Evolutionary conservation across 192 early-diverging fungal genomes (phyloP).

Genomic region (Coemansia sp.): DNA sequence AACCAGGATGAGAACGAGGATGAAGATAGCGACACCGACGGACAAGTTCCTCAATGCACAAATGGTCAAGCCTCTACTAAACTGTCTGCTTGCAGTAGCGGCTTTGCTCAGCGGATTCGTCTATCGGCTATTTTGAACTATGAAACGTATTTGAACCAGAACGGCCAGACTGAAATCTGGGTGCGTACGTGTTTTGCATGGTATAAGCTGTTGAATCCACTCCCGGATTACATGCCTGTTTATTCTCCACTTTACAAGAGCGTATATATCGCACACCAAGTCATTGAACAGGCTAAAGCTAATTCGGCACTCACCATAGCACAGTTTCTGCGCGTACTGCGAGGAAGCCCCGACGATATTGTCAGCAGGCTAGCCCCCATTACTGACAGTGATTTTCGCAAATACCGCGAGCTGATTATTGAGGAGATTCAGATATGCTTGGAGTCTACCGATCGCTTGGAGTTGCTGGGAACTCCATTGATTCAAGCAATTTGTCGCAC

Average conservation of each 20-base stretch:
- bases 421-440: constrained; percentile 41
- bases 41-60: constrained; percentile 1
- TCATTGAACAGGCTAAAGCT: constrained; percentile 15
- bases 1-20: constrained; percentile 44
- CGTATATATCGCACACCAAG: constrained; percentile 44
- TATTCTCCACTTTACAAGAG: constrained; percentile 39
- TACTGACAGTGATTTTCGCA: constrained; percentile 25
- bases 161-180: constrained; percentile 43
- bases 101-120: constrained; percentile 39
- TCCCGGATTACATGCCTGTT: constrained; percentile 22
- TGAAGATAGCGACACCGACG: constrained; percentile 29
- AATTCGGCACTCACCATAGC: constrained; percentile 12
- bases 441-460: constrained; percentile 16
- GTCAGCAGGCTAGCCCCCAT: constrained; percentile 24
- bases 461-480: constrained; percentile 28
- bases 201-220: constrained; percentile 50
- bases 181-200: constrained; percentile 50
- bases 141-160: constrained; percentile 25
- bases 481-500: constrained; percentile 30
- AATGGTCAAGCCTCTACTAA: background rate
- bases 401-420: constrained; percentile 33
- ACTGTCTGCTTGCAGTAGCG: constrained; percentile 24
- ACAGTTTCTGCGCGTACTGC: constrained; percentile 23
- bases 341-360: constrained; percentile 17
- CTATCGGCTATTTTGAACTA: constrained; percentile 47